Evolutionary conservation across 352 stramenopile species (phyloP).

Genomic region (Phytophthora fragariae): DNA sequence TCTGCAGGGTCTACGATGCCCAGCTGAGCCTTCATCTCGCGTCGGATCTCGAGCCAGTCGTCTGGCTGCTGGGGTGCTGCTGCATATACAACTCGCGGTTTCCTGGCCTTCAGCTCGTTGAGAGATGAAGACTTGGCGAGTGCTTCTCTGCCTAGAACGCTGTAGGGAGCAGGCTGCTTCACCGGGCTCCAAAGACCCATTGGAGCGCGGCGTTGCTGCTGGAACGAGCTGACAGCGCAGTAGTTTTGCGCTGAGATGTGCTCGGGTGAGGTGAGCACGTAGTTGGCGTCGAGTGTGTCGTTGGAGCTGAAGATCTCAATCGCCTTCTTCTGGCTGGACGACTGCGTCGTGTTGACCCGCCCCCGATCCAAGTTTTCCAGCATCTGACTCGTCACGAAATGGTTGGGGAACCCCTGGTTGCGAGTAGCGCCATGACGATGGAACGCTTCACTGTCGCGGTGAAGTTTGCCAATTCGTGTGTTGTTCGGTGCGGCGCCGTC

Average conservation of each 20-base stretch:
- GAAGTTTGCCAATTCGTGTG: slow-evolving; percentile 48
- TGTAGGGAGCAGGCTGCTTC: slow-evolving; percentile 37
- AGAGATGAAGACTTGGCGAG: slow-evolving; percentile 16
- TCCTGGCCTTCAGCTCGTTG: slow-evolving; percentile 22
- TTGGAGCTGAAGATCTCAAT: slow-evolving; percentile 64
- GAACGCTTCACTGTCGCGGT: slow-evolving; percentile 60
- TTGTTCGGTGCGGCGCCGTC: slow-evolving; percentile 3
- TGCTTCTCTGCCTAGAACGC: slow-evolving; percentile 6
- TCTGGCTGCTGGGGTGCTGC: slow-evolving; percentile 8
- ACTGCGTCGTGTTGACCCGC: slow-evolving; percentile 38
- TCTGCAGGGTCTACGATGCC: slow-evolving; percentile 20
- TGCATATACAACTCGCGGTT: slow-evolving; percentile 9
- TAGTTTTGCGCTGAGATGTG: slow-evolving; percentile 66
- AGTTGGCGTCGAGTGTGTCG: slow-evolving; percentile 76
- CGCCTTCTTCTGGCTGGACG: slow-evolving; percentile 32
- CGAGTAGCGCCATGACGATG: slow-evolving; percentile 60
- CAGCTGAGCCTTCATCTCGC: slow-evolving; percentile 44
- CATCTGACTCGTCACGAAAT: slow-evolving; percentile 41
- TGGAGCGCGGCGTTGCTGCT: slow-evolving; percentile 28
- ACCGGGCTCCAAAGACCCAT: slow-evolving; percentile 58
- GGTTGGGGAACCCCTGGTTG: slow-evolving; percentile 68
- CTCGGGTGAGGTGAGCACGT: slow-evolving; percentile 60
- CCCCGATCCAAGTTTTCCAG: slow-evolving; percentile 27
- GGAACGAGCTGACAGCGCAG: slow-evolving; percentile 49
- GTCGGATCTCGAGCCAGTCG: slow-evolving; percentile 49